These are phyloP conservation scores for Hypomyces perniciosus DNA, from an alignment of 2,329 filamentous ascomycete species.

Conservation along the genomic window DNA sequence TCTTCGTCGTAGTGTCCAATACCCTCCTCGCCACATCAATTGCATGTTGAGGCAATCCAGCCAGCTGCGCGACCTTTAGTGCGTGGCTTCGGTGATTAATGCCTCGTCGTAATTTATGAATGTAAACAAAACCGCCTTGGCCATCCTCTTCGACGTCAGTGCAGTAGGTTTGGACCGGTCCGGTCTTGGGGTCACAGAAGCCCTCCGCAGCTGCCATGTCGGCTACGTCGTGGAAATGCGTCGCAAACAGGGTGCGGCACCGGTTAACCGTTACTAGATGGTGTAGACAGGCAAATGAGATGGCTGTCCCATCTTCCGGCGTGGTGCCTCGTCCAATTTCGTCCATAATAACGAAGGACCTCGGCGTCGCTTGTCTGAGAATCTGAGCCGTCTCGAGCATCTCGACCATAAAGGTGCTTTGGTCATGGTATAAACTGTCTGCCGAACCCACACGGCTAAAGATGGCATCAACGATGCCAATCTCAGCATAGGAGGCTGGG, in stretches of 20 bases:
- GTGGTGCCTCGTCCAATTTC: slow-evolving; percentile 94
- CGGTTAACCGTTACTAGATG: slow-evolving; percentile 74
- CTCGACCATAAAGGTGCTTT: slow-evolving; percentile 99
- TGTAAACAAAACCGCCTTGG: slow-evolving; percentile 70
- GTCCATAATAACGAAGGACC: slow-evolving; percentile 96
- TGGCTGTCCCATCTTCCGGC: slow-evolving; percentile 82
- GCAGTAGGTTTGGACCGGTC: slow-evolving; percentile 67
- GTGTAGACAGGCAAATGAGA: slow-evolving; percentile 82
- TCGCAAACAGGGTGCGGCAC: slow-evolving; percentile 83
- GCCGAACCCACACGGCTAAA: slow-evolving; percentile 91
- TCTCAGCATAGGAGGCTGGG: slow-evolving; percentile 75
- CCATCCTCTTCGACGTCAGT: slow-evolving; percentile 79
- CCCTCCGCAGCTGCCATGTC: slow-evolving; percentile 61
- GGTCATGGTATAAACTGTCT: slow-evolving; percentile 88
- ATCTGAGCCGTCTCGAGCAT: slow-evolving; percentile 97
- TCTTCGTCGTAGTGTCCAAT: slow-evolving; percentile 9
- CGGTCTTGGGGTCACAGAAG: slow-evolving; percentile 31
- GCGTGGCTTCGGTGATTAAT: slow-evolving; percentile 87
- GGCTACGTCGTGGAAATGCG: slow-evolving; percentile 82
- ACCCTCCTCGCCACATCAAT: slow-evolving; percentile 57
- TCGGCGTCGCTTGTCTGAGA: slow-evolving; percentile 72
- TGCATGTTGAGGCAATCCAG: slow-evolving; percentile 69
- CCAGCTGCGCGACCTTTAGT: slow-evolving; percentile 85
- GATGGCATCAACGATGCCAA: slow-evolving; percentile 92
- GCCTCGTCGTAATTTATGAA: slow-evolving; percentile 74